These are phyloP conservation scores for Colletotrichum musicola DNA, from an alignment of 2,329 filamentous ascomycete genomes.

Conservation along the genomic window DNA sequence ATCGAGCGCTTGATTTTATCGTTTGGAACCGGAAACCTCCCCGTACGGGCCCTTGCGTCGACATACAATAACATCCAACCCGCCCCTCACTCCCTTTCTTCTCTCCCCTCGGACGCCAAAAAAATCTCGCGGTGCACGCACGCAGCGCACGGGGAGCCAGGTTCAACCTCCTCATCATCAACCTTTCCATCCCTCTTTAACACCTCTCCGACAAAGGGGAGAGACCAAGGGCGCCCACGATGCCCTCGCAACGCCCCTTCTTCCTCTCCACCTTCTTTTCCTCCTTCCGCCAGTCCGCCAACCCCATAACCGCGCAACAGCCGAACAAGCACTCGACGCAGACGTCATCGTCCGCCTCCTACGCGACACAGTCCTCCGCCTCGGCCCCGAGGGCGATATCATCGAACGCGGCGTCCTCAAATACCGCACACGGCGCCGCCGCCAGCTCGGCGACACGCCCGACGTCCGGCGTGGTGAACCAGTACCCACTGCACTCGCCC, in stretches of 20 bases:
- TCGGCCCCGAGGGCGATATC: conserved; percentile 37
- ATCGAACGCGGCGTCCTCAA: conserved; percentile 21
- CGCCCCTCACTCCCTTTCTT: background rate
- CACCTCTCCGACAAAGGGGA: background rate
- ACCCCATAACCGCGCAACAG: conserved; percentile 34
- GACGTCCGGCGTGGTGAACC: conserved; percentile 44
- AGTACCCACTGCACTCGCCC: conserved; percentile 47
- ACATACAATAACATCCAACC: conserved; percentile 7
- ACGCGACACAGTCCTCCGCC: conserved; percentile 34
- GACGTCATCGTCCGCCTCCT: conserved; percentile 29
- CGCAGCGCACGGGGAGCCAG: conserved; percentile 1
- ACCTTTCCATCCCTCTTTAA: background rate
- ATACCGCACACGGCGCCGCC: background rate
- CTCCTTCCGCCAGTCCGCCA: conserved; percentile 60
- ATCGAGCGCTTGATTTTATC: conserved; percentile 23
- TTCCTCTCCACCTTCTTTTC: conserved; percentile 70
- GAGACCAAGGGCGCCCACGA: conserved; percentile 42
- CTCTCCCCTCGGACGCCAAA: background rate
- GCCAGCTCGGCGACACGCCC: conserved; percentile 38
- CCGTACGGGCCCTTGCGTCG: conserved; percentile 20
- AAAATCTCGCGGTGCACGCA: conserved; percentile 13
- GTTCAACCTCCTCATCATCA: conserved; percentile 1
- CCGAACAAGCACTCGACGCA: conserved; percentile 39
- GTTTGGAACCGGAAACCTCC: conserved; percentile 17
- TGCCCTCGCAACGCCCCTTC: conserved; percentile 67